Conservation (phyloP, 2,329 filamentous ascomycete species). For the Alternaria novae-zelandiae region DNA sequence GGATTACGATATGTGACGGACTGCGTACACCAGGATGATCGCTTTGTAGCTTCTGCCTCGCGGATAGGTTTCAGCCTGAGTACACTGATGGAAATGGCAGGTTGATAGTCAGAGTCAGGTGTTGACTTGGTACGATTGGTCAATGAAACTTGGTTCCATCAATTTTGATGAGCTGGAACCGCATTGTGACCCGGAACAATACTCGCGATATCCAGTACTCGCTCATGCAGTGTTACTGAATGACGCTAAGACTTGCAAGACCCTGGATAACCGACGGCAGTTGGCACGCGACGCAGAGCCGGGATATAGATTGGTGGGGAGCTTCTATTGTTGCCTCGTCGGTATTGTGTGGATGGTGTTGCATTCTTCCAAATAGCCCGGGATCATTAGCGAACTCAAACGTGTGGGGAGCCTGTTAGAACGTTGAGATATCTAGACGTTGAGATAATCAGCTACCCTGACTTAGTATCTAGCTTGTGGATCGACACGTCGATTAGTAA, state of each 20-base stretch:
- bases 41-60: slow-evolving; percentile 17
- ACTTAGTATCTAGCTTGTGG: neutral
- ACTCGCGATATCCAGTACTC: slow-evolving; percentile 15
- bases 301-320: slow-evolving; percentile 9
- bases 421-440: neutral
- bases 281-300: slow-evolving; percentile 16
- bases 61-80: slow-evolving; percentile 35
- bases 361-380: slow-evolving; percentile 17
- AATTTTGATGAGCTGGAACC: slow-evolving; percentile 31
- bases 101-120: slow-evolving; percentile 25
- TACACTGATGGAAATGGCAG: slow-evolving; percentile 15
- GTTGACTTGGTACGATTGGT: slow-evolving; percentile 17
- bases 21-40: slow-evolving; percentile 19
- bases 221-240: slow-evolving; percentile 14
- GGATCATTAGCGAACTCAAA: slow-evolving; percentile 2
- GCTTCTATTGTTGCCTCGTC: slow-evolving; percentile 8
- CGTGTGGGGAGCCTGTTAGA: slow-evolving; percentile 16
- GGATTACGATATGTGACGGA: slow-evolving; percentile 29
- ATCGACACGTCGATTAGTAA: neutral
- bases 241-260: slow-evolving; percentile 2
- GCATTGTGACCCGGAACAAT: slow-evolving; percentile 27
- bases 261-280: slow-evolving; percentile 17
- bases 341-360: slow-evolving; percentile 14
- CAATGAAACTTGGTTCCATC: slow-evolving; percentile 22
- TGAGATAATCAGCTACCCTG: neutral